Evolutionary conservation across 208 protist species (phyloP).

Genomic region (Leishmania braziliensis): DNA sequence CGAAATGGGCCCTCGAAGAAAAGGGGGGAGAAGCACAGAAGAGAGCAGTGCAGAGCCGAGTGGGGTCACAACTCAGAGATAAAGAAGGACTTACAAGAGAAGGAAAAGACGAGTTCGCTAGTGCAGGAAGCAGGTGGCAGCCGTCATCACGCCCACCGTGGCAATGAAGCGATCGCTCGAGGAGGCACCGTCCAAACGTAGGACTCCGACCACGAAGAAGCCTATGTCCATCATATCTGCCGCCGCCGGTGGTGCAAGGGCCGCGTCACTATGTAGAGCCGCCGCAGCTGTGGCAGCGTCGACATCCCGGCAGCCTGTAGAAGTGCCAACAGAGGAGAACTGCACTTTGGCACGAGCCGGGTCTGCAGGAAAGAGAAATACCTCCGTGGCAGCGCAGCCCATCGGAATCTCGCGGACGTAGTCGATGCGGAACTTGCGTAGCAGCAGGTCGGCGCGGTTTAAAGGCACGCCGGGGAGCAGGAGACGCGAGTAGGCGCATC

Average conservation of each 20-base stretch:
- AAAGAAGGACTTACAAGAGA: not conserved
- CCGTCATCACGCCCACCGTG: constrained; percentile 39
- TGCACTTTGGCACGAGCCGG: constrained; percentile 7
- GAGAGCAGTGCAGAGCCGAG: not conserved
- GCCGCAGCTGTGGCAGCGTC: not conserved
- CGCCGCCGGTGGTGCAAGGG: not conserved
- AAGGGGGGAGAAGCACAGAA: not conserved
- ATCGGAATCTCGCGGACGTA: constrained; percentile 72
- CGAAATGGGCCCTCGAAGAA: not conserved
- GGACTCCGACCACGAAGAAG: constrained; percentile 48
- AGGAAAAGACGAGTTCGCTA: not conserved
- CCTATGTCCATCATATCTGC: constrained; percentile 35
- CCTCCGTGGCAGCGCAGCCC: constrained; percentile 30
- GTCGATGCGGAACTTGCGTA: constrained; percentile 66
- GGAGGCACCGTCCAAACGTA: not conserved
- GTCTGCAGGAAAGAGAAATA: constrained; percentile 35
- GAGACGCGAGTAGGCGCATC: constrained; percentile 35
- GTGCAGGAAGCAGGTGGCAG: constrained; percentile 23
- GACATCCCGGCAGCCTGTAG: not conserved
- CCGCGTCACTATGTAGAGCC: not conserved
- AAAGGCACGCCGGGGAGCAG: constrained; percentile 29
- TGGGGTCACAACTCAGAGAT: not conserved
- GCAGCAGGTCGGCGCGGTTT: constrained; percentile 46
- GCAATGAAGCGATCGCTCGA: constrained; percentile 31
- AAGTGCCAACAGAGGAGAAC: constrained; percentile 4